Evolutionary conservation across 345 rosid species (phyloP).

Genomic region (Populus ilicifolia): DNA sequence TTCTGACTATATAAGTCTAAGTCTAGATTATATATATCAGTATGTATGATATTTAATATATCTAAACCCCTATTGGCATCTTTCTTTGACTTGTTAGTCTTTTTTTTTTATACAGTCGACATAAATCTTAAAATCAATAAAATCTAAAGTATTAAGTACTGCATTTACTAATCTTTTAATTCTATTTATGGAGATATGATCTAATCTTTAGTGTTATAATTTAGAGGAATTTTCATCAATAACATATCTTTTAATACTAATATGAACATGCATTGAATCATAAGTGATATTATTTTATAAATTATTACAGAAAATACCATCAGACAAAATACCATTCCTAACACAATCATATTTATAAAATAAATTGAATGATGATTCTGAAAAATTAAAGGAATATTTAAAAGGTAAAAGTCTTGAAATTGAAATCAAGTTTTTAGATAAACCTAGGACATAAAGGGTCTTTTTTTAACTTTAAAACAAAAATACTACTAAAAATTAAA

Average conservation of each 20-base stretch:
- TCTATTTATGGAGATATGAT: background rate
- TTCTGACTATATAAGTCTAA: too few species aligned
- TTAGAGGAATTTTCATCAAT: background rate
- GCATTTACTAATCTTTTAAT: background rate
- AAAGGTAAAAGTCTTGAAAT: background rate
- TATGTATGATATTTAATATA: background rate
- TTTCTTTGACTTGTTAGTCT: background rate
- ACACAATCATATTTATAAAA: too few species aligned
- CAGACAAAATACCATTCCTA: too few species aligned
- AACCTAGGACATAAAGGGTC: conserved; percentile 3
- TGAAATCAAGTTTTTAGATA: background rate
- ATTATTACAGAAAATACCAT: too few species aligned
- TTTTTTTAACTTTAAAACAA: too few species aligned
- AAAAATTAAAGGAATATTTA: background rate
- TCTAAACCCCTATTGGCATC: background rate
- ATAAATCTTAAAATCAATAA: background rate
- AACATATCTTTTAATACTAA: background rate
- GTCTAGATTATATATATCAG: background rate
- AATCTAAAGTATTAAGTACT: background rate
- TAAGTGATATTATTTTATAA: too few species aligned
- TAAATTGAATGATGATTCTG: background rate
- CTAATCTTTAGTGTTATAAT: background rate
- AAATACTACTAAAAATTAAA: too few species aligned
- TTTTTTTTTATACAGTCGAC: conserved; percentile 7
- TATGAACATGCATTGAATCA: too few species aligned